Evolutionary conservation across 1,284 basidiomycete species (phyloP), one percentile per base, ranked within the genome.

Genomic region (Boletus calvinii): DNA sequence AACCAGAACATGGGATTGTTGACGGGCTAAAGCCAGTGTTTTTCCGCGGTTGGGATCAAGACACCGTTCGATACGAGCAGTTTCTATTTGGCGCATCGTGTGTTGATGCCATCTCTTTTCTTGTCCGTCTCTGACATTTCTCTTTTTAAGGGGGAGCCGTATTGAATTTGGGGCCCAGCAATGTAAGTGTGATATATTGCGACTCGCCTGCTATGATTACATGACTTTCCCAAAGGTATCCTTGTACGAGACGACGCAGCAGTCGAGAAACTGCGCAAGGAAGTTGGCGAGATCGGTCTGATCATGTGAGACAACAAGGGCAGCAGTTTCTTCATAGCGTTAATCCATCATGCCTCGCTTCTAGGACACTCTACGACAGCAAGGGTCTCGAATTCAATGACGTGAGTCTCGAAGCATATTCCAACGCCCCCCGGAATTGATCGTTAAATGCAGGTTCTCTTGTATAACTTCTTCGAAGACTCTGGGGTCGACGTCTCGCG

Each of bases 331-430:
- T 48, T 35, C 26, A 10, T 10, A 7, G 6, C 7, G 0, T 34
- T 11, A 49, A 42, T 9, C 51, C 30, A 47, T 29, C 11, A 46
- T 32, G 29, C 38, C 6, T 26, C 24, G 1, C 37, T 34, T 37
- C 7, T 48, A 87, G 86, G 72, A 89, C 87, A 0, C 64, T 88
- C 1, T 86, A 85, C 55, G 84, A 90, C 46, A 83, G 80, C 73
- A 90, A 90, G 64, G 87, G 87, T 1, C 69, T 88, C 0, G 87
- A 88, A 62, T 88, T 88, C 60, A 78, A 87, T 57, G 85, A 88
- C 52, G 84, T 85, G 54, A 50, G 75, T 10, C 20, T 45, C 7
- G 10, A 15, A 6, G 15, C 24, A 18, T 20, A 22, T 47, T n/a
- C 3, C 1, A 11, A 30, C 6, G 1, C 4, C 11, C 13, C 39